Base-by-base conservation (phyloP, 2,329 filamentous ascomycete species). In the Neofusicoccum ribis region DNA sequence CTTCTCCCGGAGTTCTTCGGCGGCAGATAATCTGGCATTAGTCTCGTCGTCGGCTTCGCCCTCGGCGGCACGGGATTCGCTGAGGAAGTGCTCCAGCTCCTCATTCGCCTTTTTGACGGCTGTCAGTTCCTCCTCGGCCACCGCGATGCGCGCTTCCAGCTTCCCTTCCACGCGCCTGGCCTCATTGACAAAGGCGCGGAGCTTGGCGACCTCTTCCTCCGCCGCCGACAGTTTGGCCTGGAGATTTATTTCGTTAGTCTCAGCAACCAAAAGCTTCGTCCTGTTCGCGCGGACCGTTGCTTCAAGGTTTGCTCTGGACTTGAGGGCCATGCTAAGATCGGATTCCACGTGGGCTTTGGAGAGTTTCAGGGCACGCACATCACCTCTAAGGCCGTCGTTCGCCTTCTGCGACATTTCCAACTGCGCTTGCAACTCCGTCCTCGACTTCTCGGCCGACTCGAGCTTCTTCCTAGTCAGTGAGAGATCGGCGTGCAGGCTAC, bases 71-170 rank as follows among this genome's bases (percentile, higher is more conserved):
- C 76, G 69, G 0, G 74, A 69, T 36, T 72, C 71, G 50, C 71
- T 71, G 9, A 78, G 68, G 64, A 77, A 75, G 0, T 67, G 66
- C 51, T 77, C 76, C 2, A 78, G 68, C 1, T 68, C 69, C 44
- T 71, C 58, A 59, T 78, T 78, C 6, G 73, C 72, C 5, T 71
- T 65, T 37, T 69, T 69, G 1, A 76, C 71, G 14, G 64, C 70
- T 6, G 67, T 49, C 15, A 78, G 66, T 27, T 78, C 74, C 17
- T 73, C 67, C 63, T 77, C 76, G 3, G 76, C 74, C 27, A 69
- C 67, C 2, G 70, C 66, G 34, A 78, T 69, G 34, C 73, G 72
- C 9, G 62, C 50, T 5, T 68, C 36, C 7, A 78, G 65, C 43
- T 71, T 69, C n/a, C 70, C 71, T 60, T 77, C 74, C 8, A 72